phyloP scores from a whole-genome alignment of 2,329 filamentous ascomycete genomes.

The Penicillium sp. region DNA sequence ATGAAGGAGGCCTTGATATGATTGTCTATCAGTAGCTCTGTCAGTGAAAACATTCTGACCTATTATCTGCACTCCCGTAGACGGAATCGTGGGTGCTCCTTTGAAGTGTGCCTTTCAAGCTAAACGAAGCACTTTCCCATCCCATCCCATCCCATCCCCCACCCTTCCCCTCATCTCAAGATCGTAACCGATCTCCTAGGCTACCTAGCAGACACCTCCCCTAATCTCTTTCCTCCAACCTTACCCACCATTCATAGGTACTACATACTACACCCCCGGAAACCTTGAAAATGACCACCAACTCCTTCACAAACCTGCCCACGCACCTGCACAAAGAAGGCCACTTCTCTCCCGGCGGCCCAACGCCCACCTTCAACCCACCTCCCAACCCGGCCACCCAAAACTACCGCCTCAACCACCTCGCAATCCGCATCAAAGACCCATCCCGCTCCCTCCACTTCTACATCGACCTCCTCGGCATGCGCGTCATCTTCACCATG shows the following conservation, averaged over 20 bases:
- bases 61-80: too few species aligned
- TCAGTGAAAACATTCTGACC: neutral
- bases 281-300: slow-evolving; percentile 7
- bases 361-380: slow-evolving; percentile 33
- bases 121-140: too few species aligned
- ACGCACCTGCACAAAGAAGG: slow-evolving; percentile 27
- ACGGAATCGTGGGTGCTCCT: too few species aligned
- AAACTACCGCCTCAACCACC: slow-evolving; percentile 42
- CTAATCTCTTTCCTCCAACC: too few species aligned
- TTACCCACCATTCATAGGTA: too few species aligned
- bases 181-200: too few species aligned
- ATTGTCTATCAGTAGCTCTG: slow-evolving; percentile 19
- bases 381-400: slow-evolving; percentile 30
- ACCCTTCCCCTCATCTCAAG: too few species aligned
- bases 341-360: slow-evolving; percentile 34
- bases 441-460: slow-evolving; percentile 39
- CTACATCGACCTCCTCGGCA: slow-evolving; percentile 43
- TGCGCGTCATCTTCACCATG: slow-evolving; percentile 44
- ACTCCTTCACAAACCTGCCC: slow-evolving; percentile 15
- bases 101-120: neutral
- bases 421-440: slow-evolving; percentile 41
- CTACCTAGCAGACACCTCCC: too few species aligned
- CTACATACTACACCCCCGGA: too few species aligned
- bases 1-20: slow-evolving; percentile 22
- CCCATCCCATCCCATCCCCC: too few species aligned